Conservation (phyloP, 768 basidiomycete genomes). For the Mycena chlorophos region DNA sequence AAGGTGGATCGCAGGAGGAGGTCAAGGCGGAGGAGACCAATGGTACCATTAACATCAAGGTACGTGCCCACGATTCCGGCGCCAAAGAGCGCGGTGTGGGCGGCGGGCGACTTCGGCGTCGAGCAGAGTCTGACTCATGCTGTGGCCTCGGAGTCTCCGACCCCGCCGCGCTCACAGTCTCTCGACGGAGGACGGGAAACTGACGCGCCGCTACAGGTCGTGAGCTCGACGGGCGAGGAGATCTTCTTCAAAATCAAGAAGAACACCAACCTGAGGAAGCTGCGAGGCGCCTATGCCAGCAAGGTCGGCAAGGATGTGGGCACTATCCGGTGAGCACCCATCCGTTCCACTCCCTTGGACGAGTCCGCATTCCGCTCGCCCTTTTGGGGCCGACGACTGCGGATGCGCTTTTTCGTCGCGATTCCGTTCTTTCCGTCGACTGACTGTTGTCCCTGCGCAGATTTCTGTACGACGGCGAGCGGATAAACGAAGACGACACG, state of each 20-base stretch:
- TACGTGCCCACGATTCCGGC: constrained; percentile 31
- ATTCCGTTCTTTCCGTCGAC: constrained; percentile 3
- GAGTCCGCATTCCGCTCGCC: constrained; percentile 5
- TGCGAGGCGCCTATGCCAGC: constrained; percentile 88
- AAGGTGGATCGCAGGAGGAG: constrained; percentile 41
- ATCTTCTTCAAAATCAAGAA: constrained; percentile 98
- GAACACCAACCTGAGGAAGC: constrained; percentile 87
- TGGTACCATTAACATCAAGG: constrained; percentile 79
- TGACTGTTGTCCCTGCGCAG: constrained; percentile 40
- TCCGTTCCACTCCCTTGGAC: background rate
- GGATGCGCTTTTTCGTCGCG: background rate
- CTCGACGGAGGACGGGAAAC: too few species aligned
- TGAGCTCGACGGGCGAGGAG: constrained; percentile 76
- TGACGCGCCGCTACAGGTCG: constrained; percentile 68
- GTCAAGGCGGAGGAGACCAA: constrained; percentile 60
- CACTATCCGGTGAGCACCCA: constrained; percentile 74
- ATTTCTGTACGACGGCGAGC: constrained; percentile 86
- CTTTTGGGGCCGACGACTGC: constrained; percentile 2
- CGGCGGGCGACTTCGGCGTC: too few species aligned
- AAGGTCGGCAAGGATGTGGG: constrained; percentile 89
- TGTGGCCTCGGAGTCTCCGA: background rate
- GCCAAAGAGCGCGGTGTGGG: too few species aligned
- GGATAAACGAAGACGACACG: constrained; percentile 89
- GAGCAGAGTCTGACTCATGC: too few species aligned
- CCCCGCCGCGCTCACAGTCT: background rate